These are phyloP conservation scores for Calonectria hongkongensis DNA, from an alignment of 2,329 filamentous ascomycete genomes.

Conservation along the genomic window DNA sequence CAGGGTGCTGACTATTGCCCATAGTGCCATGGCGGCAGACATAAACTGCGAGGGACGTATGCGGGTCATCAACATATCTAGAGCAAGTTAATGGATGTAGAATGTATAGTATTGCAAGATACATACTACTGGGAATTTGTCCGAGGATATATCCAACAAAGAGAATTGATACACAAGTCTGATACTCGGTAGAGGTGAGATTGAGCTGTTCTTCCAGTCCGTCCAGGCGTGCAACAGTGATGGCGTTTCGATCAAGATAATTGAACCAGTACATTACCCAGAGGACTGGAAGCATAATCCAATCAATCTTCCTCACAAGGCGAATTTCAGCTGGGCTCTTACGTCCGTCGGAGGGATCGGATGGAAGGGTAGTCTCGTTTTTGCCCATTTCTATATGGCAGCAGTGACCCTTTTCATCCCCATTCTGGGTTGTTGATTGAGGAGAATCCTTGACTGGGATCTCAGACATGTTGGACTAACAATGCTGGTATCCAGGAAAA, in stretches of 20 bases:
- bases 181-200: constrained; percentile 52
- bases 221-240: constrained; percentile 63
- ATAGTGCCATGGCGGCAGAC: constrained; percentile 63
- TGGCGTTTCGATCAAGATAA: constrained; percentile 67
- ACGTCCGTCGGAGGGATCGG: background rate
- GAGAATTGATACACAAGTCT: constrained; percentile 56
- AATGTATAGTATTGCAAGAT: background rate
- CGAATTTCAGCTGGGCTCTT: background rate
- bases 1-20: constrained; percentile 68
- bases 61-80: constrained; percentile 64
- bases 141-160: constrained; percentile 67
- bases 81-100: background rate
- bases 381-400: constrained; percentile 14
- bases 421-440: background rate
- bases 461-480: background rate
- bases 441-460: background rate
- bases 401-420: background rate
- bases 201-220: constrained; percentile 54
- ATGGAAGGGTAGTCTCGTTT: background rate
- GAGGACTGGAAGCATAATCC: constrained; percentile 51
- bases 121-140: constrained; percentile 59
- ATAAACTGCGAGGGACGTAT: constrained; percentile 64
- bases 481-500: too few species aligned
- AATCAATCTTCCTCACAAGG: constrained; percentile 7
- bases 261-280: constrained; percentile 65